Evolutionary conservation across 2,329 filamentous ascomycete species (phyloP), one percentile per base, ranked within the genome.

Genomic region (Amauroascus verrucosus): DNA sequence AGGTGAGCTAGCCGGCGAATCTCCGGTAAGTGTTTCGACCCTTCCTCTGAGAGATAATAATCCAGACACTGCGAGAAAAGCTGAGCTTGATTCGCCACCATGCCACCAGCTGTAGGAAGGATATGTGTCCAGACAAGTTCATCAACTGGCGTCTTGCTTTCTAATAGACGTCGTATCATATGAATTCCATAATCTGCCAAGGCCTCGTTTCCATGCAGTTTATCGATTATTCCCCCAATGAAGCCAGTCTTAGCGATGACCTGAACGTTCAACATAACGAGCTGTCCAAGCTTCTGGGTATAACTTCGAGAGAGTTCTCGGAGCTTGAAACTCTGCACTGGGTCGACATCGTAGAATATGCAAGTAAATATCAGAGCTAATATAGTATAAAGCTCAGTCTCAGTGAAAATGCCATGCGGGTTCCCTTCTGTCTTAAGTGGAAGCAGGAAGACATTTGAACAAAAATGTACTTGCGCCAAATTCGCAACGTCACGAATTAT

Each of bases 1-100:
- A 69, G 61, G 40, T 70, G 67, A 1, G 77, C 75, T 11, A 80
- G 67, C 1, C 65, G 61, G 35, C 75, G 71, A 38, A 80, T 75
- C 8, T 71, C 68, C 1, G 71, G 64, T 59, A 77, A 71, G 63
- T 79, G 71, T 33, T 69, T 59, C 2, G 68, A 64, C 32, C 76
- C 77, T 18, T 72, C 71, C n/a, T 70, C 65, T 3, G 71, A 70
- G 44, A 82, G 69, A 63, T 79, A 81, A 62, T 75, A 79, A 60
- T 81, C 79, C 47, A 82, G 63, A 24, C 72, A 77, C 57, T 81
- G 78, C 0, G 70, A 75, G 59, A 81, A 80, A 20, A 81, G 72
- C 55, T 80, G 77, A 6, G 75, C 77, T 60, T 81, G 78, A 54
- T 79, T 80, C 2, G 75, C 70, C 2, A 79, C 76, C 67, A 77